Evolutionary conservation across 2,329 filamentous ascomycete species (phyloP), one percentile per base, ranked within the genome.

Genomic region (Fusarium subglutinans): DNA sequence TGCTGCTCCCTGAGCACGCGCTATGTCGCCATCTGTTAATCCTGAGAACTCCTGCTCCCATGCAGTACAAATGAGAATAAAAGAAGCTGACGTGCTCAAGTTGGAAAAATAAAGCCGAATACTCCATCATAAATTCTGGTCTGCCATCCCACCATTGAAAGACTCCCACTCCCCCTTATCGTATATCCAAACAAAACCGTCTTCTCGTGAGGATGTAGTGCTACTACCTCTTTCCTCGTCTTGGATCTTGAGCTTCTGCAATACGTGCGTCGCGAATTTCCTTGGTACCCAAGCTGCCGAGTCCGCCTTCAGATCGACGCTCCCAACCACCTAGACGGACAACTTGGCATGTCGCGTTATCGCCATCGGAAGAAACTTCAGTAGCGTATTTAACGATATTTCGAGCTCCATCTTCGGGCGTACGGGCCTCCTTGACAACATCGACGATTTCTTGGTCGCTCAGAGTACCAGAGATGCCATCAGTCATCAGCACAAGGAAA

Each of bases 361-460:
- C 91, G 15, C 91, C 91, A 78, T 86, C 87, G 22, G 77, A 86
- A 33, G 90, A 91, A 8, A 98, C 93, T 83, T 98, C 96, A 0
- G 94, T 96, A 2, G 96, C 95, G 82, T 96, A 98, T 63, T 90
- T 90, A 35, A 98, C 94, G 13, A 99, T 90, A 70, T 92, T 90
- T 66, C 88, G 88, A 3, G 94, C 91, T 7, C 91, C 96, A 80
- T 97, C 90, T 76, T 98, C 96, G 0, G 96, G 96, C 0, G 96
- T 98, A 79, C 88, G 91, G 10, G 95, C 94, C 83, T 99, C 96
- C 82, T 98, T 98, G 78, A 98, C 88, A 38, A 98, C 91, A 80
- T 99, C 96, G 37, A 98, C 95, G 70, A 98, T 94, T 84, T 99
- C 96, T 84, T 98, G 96, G 80, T 99, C 96, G 63, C 89, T 90